A percentile compares a stretch with the other conserved stretches of the same genome.
phyloP scores from a whole-genome alignment of 2,329 filamentous ascomycete genomes.

The Epichloe hybrida region DNA sequence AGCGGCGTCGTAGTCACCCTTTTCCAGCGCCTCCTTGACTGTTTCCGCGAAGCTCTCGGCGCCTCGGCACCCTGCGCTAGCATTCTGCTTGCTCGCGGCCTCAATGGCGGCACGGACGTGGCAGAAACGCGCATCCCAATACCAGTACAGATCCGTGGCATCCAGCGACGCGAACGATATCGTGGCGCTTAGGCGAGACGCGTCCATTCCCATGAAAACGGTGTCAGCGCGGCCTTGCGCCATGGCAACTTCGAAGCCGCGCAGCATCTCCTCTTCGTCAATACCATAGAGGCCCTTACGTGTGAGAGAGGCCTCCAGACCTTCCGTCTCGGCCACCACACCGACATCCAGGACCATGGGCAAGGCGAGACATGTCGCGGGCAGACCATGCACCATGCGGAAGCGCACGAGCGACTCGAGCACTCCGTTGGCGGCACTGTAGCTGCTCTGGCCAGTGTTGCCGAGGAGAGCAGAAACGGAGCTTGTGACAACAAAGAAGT shows the following conservation, averaged over 20 bases:
- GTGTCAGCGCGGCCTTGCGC: background rate
- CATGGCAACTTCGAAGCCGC: background rate
- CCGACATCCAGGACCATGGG: constrained; percentile 10
- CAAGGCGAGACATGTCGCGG: constrained; percentile 7
- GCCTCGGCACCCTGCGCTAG: too few relatives aligned
- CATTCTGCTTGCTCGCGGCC: background rate
- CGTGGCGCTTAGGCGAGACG: background rate
- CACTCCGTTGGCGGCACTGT: background rate
- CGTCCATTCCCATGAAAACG: background rate
- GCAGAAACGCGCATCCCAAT: background rate
- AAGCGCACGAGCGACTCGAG: background rate
- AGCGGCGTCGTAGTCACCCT: too few relatives aligned
- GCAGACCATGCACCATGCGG: too few relatives aligned
- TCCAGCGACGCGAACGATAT: background rate
- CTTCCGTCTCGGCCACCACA: constrained; percentile 9
- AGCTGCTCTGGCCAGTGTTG: background rate
- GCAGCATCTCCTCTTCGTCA: background rate
- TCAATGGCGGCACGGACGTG: background rate
- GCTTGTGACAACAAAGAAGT: background rate
- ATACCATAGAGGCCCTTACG: background rate
- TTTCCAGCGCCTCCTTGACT: background rate
- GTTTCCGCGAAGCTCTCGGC: background rate
- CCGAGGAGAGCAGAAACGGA: background rate
- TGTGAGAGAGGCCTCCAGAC: constrained; percentile 2
- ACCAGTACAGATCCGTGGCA: background rate